Base-by-base conservation (phyloP, 345 rosid species). In the Camelina laxa region DNA sequence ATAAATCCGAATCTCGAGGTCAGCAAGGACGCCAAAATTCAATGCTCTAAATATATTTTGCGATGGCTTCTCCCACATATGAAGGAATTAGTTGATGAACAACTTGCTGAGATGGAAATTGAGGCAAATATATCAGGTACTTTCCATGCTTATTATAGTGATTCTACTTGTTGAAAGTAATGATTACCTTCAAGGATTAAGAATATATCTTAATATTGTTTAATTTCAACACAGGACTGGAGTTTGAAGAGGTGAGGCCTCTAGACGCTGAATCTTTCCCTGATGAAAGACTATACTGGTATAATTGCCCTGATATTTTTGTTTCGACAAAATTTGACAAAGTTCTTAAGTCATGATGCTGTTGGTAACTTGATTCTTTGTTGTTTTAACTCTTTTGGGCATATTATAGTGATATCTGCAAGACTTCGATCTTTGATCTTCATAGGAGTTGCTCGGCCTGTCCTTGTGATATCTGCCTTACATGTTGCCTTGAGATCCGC, bases 241-340 rank as follows among this genome's bases (percentile, higher is more conserved):
- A 57, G n/a, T 41, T 69, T 58, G 69, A 60, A 55, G 60, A 66
- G 48, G 60, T 75, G 13, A 80, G 54, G 38, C 61, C 33, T 11
- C 3, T 42, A 56, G 53, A 27, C 13, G 19, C 65, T 42, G 1
- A 21, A 17, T 67, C 71, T 31, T 7, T 0, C 13, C 14, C n/a
- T 12, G 69, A 79, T 49, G 93, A 85, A 68, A 88, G 89, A 73
- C 45, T 78, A 13, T 86, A 76, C 59, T 88, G 93, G 93, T 88
- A 85, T 12, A 49, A 45, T 38, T 53, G 38, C 20, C 8, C 16
- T 35, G 20, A 12, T 49, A 59, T 13, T 50, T 15, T 19, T 65
- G 65, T 22, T 66, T 12, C 13, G 41, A 6, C 5, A 33, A 33
- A 60, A 19, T 49, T 49, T 36, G 49, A 17, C 41, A 41, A 2